Base-by-base conservation (phyloP, 2,329 filamentous ascomycete genomes). In the Coleophoma crateriformis region DNA sequence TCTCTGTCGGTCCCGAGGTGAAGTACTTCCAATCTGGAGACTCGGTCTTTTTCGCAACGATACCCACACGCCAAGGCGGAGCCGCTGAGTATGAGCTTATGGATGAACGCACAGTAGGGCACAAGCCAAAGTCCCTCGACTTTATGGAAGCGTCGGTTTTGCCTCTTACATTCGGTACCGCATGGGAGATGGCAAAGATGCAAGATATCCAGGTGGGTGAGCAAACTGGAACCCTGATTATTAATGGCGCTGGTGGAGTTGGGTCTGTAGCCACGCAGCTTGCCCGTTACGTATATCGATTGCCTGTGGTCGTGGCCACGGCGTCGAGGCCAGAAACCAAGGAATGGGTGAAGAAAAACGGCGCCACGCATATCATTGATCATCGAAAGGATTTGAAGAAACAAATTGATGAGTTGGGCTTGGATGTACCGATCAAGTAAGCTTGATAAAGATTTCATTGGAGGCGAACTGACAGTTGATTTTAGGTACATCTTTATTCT, bases 221-320 rank as follows among this genome's bases (percentile, higher is more conserved):
- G 34, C 12, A 67, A n/a, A 62, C 65, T 22, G 67, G 60, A 15
- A 59, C 73, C 12, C 51, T 76, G 19, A 74, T 75, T 51, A 67
- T 74, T 55, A 75, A 75, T 50, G 72, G 72, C 1, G 65, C 67
- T 2, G 72, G 72, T 32, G 73, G 69, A 37, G 69, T 75, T 27
- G 72, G 72, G 7, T 67, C 65, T 12, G 65, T 72, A 7, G 71
- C 71, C 2, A 69, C 64, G 6, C 72, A 75, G 56, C 69, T 76
- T 47, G 72, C 71, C 1, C 61, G 70, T 0, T 53, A 62, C 6
- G 50, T 71, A 7, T 54, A 73, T 8, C 60, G 66, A 14, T 51
- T 75, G 4, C 70, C 69, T 0, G 65, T 68, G n/a, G 70, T 73
- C 5, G 60, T 74, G 33, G 71, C 71, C 1, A 74, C 71, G 1